These are phyloP conservation scores for Lactifluus rugatus DNA, from an alignment of 768 basidiomycete species.

Conservation along the genomic window DNA sequence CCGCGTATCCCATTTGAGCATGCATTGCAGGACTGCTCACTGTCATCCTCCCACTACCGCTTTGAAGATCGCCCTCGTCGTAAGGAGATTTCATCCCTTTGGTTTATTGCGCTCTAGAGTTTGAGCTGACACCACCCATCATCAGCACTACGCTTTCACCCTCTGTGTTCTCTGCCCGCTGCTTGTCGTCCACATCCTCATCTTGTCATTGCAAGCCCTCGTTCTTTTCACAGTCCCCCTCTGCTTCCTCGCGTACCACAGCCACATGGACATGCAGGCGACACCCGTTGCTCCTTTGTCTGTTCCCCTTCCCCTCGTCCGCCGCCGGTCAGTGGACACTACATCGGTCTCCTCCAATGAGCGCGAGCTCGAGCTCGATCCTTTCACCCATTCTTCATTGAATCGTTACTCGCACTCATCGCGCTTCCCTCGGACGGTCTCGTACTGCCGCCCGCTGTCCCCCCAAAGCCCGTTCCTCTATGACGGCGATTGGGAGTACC, in stretches of 20 bases:
- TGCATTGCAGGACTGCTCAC: neutral
- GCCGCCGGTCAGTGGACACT: neutral
- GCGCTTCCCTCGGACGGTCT: neutral
- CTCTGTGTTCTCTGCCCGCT: neutral
- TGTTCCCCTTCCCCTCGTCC: neutral
- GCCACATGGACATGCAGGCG: slow-evolving; percentile 1
- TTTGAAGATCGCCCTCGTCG: neutral
- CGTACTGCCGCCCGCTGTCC: neutral
- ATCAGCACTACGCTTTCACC: neutral
- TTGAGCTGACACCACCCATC: neutral
- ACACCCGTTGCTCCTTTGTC: neutral
- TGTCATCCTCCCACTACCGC: neutral
- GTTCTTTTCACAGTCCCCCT: slow-evolving; percentile 1
- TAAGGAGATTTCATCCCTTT: neutral
- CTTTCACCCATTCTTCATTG: neutral
- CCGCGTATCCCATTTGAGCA: neutral
- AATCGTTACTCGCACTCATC: neutral
- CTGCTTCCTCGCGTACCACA: neutral
- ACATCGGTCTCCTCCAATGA: neutral
- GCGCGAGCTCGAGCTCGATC: neutral
- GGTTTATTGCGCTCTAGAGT: too few species aligned
- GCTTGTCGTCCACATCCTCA: neutral
- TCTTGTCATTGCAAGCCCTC: neutral
- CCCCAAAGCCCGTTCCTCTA: neutral
- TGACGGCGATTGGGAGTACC: neutral